Evolutionary conservation across 1,284 basidiomycete genomes (phyloP), one percentile per base, ranked within the genome.

Genomic region (Ceratobasidium sp.): DNA sequence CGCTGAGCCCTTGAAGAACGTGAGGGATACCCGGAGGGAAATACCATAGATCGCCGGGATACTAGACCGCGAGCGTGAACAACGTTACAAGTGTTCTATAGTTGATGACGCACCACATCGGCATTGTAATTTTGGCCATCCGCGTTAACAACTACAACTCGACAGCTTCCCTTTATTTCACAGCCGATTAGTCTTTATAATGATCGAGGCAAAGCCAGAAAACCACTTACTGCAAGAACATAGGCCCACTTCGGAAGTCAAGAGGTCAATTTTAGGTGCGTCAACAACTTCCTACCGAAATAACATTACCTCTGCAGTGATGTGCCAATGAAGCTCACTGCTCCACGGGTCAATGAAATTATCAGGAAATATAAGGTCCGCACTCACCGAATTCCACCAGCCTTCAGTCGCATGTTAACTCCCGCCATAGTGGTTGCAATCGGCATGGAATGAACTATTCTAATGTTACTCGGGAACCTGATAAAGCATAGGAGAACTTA

Each of bases 11-110:
- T 81, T 92, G 90, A 34, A 92, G 81, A 39, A 85, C 85, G 77
- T 89, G 87, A 6, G 87, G 85, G 72, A 87, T 83, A n/a, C 90
- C 89, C 9, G 89, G 81, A 14, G 89, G 89, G 82, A 91, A 91
- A 80, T 87, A 91, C 89, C 89, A 74, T 21, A 70, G 41, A 61
- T 72, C 67, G 18, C 75, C 73, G 10, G 48, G 61, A 28, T 74
- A 67, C 73, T 18, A 39, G 23, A 14, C 36, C 23, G 23, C 48
- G 26, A 18, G n/a, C 28, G n/a, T 10, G 10, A 41, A 12, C 26
- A 18, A 28, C n/a, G n/a, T 53, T 14, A 45, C 9, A 43, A 28
- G 5, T 10, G 23, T 21, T n/a, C 34, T 6, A 26, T 21, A 41
- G 45, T 21, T 45, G 26, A 52, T 39, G 5, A 80, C 83, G 59